Evolutionary conservation across 2,329 filamentous ascomycete species (phyloP).

Genomic region (Penicillium brasilianum): DNA sequence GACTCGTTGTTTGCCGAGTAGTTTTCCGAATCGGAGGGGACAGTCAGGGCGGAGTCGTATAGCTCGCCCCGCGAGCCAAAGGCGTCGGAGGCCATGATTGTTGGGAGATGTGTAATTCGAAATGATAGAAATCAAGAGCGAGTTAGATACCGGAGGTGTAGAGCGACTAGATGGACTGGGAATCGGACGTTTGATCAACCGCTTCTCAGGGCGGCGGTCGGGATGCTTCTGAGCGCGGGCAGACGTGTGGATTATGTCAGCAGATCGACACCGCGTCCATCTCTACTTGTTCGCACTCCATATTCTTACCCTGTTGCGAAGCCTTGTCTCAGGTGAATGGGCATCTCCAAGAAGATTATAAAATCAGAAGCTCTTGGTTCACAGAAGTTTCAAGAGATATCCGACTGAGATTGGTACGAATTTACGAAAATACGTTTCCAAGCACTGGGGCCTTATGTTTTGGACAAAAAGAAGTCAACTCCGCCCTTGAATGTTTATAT

Average conservation of each 20-base stretch:
- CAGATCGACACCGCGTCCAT: background rate
- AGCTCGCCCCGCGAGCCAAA: conserved; percentile 43
- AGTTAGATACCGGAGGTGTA: background rate
- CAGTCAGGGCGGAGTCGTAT: conserved; percentile 50
- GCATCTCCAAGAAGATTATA: too few species aligned
- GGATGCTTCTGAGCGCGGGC: conserved; percentile 13
- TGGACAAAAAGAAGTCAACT: too few species aligned
- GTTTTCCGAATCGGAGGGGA: conserved; percentile 56
- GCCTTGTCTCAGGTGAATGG: too few species aligned
- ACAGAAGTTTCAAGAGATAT: too few species aligned
- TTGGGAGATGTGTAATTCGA: conserved; percentile 2
- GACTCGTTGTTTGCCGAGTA: conserved; percentile 51
- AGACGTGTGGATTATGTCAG: conserved; percentile 16
- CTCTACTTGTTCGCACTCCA: too few species aligned
- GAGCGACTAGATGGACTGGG: background rate
- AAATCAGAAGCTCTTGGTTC: too few species aligned
- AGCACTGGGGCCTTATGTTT: too few species aligned
- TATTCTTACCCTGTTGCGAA: too few species aligned
- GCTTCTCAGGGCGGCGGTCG: conserved; percentile 6
- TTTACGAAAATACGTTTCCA: too few species aligned
- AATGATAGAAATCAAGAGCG: conserved; percentile 3
- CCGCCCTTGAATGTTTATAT: too few species aligned
- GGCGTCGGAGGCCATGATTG: conserved; percentile 42
- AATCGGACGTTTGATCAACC: background rate
- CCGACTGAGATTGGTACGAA: too few species aligned